Evolutionary conservation across 2,329 filamentous ascomycete genomes (phyloP).

Genomic region (Periconia macrospinosa): DNA sequence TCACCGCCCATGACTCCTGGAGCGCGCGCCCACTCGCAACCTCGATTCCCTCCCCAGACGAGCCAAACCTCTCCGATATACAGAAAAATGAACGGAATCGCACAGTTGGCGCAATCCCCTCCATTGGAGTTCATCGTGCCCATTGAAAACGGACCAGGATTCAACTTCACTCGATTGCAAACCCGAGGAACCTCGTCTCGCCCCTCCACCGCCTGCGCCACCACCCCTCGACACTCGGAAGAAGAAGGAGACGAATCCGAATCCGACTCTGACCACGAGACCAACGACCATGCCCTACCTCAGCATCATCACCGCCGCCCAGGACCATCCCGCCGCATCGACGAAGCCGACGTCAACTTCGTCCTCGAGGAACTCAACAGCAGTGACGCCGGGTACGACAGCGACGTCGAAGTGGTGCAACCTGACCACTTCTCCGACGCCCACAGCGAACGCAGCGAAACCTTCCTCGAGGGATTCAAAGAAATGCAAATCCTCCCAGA

Average conservation of each 20-base stretch:
- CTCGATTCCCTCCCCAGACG: constrained; percentile 32
- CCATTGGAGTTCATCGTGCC: constrained; percentile 42
- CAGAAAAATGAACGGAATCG: constrained; percentile 32
- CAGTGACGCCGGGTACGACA: constrained; percentile 42
- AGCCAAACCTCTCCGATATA: constrained; percentile 37
- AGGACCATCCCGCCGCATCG: constrained; percentile 23
- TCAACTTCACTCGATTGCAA: constrained; percentile 41
- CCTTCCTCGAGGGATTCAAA: constrained; percentile 35
- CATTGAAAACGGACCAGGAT: constrained; percentile 37
- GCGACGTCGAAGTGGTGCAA: constrained; percentile 47
- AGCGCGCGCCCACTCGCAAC: constrained; percentile 26
- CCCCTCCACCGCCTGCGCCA: constrained; percentile 39
- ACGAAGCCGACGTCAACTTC: constrained; percentile 35
- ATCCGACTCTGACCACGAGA: constrained; percentile 4
- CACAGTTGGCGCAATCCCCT: constrained; percentile 37
- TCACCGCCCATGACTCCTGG: constrained; percentile 43
- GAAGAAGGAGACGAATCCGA: constrained; percentile 18
- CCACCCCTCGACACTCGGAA: constrained; percentile 38
- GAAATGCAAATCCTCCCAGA: constrained; percentile 38
- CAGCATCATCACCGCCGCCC: constrained; percentile 10
- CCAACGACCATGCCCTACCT: constrained; percentile 32
- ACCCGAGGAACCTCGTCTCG: constrained; percentile 39
- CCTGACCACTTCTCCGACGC: constrained; percentile 50
- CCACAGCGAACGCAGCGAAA: constrained; percentile 37
- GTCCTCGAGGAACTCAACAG: constrained; percentile 48